These are phyloP conservation scores for Aspergillus sclerotiicarbonarius DNA, from an alignment of 495 filamentous ascomycete genomes.

Conservation along the genomic window DNA sequence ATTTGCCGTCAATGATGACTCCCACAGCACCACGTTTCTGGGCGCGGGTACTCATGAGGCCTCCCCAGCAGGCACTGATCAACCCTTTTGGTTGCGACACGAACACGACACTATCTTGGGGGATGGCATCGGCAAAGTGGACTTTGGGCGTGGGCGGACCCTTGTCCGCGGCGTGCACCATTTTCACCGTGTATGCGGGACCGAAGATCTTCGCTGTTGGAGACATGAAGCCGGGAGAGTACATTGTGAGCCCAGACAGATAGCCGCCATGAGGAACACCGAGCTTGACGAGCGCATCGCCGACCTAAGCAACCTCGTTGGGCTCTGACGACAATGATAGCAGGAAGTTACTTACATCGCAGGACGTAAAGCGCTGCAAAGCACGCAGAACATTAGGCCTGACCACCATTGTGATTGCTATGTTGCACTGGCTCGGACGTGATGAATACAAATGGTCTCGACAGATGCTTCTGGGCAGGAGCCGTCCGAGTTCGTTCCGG, in stretches of 20 bases:
- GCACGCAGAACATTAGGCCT: constrained; percentile 21
- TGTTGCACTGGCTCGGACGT: not conserved
- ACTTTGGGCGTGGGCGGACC: constrained; percentile 14
- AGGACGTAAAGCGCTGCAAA: constrained; percentile 21
- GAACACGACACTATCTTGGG: constrained; percentile 51
- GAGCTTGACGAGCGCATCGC: constrained; percentile 42
- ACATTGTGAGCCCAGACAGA: constrained; percentile 56
- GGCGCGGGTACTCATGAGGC: constrained; percentile 57
- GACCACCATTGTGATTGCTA: constrained; percentile 12
- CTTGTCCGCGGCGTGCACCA: constrained; percentile 22
- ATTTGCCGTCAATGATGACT: constrained; percentile 56
- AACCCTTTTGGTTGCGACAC: constrained; percentile 52
- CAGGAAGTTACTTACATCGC: constrained; percentile 18
- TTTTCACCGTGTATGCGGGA: constrained; percentile 55
- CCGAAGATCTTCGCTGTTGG: constrained; percentile 55
- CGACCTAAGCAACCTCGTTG: constrained; percentile 11
- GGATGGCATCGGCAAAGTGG: constrained; percentile 45
- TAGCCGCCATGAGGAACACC: constrained; percentile 55
- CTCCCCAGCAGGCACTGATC: constrained; percentile 58
- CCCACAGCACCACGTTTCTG: constrained; percentile 35
- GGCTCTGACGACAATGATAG: not conserved
- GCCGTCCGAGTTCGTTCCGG: not conserved
- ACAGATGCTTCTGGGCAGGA: not conserved
- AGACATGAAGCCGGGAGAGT: constrained; percentile 51
- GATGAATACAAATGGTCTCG: not conserved